Conservation (phyloP, 2,329 filamentous ascomycete species). For the Talaromyces amestolkiae region DNA sequence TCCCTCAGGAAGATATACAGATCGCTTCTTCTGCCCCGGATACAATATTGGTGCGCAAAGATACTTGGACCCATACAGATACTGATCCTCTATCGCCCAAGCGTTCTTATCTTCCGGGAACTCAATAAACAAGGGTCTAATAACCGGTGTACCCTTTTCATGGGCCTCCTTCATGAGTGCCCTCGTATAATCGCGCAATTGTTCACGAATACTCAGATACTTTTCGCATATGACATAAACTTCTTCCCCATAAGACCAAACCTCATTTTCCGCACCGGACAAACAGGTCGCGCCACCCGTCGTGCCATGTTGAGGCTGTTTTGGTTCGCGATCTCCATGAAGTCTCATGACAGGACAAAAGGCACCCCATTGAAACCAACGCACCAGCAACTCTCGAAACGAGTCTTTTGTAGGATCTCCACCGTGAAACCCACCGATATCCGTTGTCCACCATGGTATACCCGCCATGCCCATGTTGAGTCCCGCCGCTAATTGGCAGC, state of each 20-base stretch:
- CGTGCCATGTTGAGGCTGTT: conserved; percentile 45
- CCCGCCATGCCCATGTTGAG: conserved; percentile 65
- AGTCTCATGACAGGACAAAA: conserved; percentile 67
- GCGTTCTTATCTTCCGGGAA: conserved; percentile 55
- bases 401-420: conserved; percentile 55
- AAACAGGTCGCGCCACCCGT: conserved; percentile 38
- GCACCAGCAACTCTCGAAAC: conserved; percentile 63
- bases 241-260: conserved; percentile 64
- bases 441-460: conserved; percentile 68
- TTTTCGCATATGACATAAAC: conserved; percentile 60
- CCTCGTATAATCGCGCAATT: conserved; percentile 58
- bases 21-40: conserved; percentile 45
- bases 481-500: conserved; percentile 61
- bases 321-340: conserved; percentile 64
- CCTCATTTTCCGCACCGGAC: conserved; percentile 58
- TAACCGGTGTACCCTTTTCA: conserved; percentile 59
- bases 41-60: conserved; percentile 57
- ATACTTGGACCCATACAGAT: conserved; percentile 63
- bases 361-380: conserved; percentile 69
- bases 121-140: conserved; percentile 63
- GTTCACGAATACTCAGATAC: conserved; percentile 59
- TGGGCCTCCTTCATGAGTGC: conserved; percentile 60
- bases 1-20: conserved; percentile 55
- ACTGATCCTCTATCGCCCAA: conserved; percentile 61
- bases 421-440: conserved; percentile 69